phyloP scores from a whole-genome alignment of 2,329 filamentous ascomycete species.

The Beauveria australis region DNA sequence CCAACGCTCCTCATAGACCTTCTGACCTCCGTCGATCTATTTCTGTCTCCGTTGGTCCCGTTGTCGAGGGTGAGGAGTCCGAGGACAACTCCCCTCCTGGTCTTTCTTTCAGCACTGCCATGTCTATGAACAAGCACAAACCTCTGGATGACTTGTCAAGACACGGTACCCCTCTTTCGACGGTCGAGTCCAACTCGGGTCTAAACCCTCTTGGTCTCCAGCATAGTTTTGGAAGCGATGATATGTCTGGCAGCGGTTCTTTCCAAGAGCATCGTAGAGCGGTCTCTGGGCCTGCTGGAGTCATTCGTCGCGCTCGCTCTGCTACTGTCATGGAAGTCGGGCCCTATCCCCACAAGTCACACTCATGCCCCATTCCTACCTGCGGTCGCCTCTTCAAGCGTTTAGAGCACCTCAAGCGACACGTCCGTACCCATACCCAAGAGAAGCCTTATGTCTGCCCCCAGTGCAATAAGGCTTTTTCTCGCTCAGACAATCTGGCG shows the following conservation, averaged over 20 bases:
- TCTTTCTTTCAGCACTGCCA: slow-evolving; percentile 61
- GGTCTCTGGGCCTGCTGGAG: slow-evolving; percentile 64
- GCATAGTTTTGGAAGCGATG: slow-evolving; percentile 51
- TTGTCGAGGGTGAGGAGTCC: slow-evolving; percentile 71
- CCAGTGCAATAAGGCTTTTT: slow-evolving; percentile 98
- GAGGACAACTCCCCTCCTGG: slow-evolving; percentile 73
- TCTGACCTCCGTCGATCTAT: slow-evolving; percentile 89
- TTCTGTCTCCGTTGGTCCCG: slow-evolving; percentile 75
- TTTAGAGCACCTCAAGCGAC: slow-evolving; percentile 95
- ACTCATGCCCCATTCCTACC: slow-evolving; percentile 97
- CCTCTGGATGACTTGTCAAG: slow-evolving; percentile 65
- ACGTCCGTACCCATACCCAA: slow-evolving; percentile 98
- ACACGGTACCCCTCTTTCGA: slow-evolving; percentile 82
- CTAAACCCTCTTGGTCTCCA: slow-evolving; percentile 63
- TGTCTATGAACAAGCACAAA: slow-evolving; percentile 63
- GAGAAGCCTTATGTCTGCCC: slow-evolving; percentile 97
- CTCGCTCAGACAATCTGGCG: slow-evolving; percentile 95
- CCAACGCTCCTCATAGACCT: slow-evolving; percentile 60
- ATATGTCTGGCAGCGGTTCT: slow-evolving; percentile 9
- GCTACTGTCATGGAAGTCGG: slow-evolving; percentile 95
- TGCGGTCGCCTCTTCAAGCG: slow-evolving; percentile 97
- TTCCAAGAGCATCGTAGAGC: slow-evolving; percentile 49
- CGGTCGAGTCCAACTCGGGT: slow-evolving; percentile 72
- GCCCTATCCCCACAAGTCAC: slow-evolving; percentile 94
- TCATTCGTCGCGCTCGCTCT: slow-evolving; percentile 82